A percentile compares a stretch with the other conserved stretches of the same genome.
Evolutionary conservation across 768 basidiomycete species (phyloP).

Genomic region (Podaxis sp.): DNA sequence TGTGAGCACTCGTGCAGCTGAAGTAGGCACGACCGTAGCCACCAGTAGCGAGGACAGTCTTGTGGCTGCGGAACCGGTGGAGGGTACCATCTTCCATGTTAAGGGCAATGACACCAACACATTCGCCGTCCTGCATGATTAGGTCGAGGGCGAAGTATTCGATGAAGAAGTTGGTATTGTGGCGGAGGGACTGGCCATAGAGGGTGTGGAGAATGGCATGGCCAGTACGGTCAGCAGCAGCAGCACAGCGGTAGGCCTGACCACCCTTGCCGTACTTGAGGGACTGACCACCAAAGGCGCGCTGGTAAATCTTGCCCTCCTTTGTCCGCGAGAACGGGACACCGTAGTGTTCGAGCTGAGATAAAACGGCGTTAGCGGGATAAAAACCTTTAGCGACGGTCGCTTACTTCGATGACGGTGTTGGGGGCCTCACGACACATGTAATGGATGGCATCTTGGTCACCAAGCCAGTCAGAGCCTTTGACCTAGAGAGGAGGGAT

Average conservation of each 20-base stretch:
- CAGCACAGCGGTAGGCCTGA: constrained; percentile 98
- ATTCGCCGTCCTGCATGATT: constrained; percentile 98
- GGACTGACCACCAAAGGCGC: constrained; percentile 98
- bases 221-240: constrained; percentile 97
- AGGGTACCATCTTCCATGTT: constrained; percentile 99
- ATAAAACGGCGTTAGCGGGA: constrained; percentile 10
- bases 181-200: constrained; percentile 97
- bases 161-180: constrained; percentile 99
- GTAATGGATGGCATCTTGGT: constrained; percentile 99
- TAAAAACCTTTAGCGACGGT: not conserved
- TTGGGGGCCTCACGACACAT: constrained; percentile 98
- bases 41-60: constrained; percentile 97
- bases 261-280: constrained; percentile 97
- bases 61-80: constrained; percentile 97
- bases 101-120: constrained; percentile 97
- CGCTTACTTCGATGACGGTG: constrained; percentile 82
- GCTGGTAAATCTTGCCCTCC: constrained; percentile 99
- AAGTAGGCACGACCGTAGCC: constrained; percentile 99
- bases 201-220: constrained; percentile 98
- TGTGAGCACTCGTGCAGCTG: constrained; percentile 98
- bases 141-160: constrained; percentile 99
- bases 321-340: constrained; percentile 98
- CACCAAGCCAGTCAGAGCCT: constrained; percentile 99
- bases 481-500: constrained; percentile 66
- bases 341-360: constrained; percentile 95